Base-by-base conservation (phyloP, 441 rosid species). In the Gossypium trilobum region DNA sequence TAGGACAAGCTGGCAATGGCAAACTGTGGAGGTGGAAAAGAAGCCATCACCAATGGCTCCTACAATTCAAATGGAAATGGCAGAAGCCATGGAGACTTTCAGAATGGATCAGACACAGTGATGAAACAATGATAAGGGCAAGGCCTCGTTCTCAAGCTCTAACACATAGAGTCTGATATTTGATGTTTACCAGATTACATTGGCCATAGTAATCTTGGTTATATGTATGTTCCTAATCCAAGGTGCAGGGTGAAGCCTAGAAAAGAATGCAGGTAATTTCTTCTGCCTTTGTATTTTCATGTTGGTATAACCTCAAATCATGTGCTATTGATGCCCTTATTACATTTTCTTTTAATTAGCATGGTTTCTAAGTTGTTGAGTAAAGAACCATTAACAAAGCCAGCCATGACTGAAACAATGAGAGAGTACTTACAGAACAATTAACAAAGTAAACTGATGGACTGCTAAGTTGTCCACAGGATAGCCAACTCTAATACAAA, bases 11-110 rank as follows among this genome's bases (percentile, higher is more conserved):
- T 67, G 98, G 97, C 73, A 95, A 85, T 65, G 98, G 97, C 70
- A 95, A 85, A 77, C 83, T 95, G 71, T 95, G 99, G 99, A 92
- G 99, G 85, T 95, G 99, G 99, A 95, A 95, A 82, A 89, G 98
- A 85, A 89, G 98, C 74, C 99, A 92, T 83, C 99, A 91, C 78
- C 97, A 87, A 60, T 95, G 99, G 99, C 91, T 87, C 48, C 77
- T 95, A 79, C 99, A 95, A 68, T 95, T 92, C 85, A 95, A 95
- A 81, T 95, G 97, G 97, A 95, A 95, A 82, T 95, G 97, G 99
- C 97, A 92, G 84, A 95, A 95, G 81, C 99, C 99, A 68, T 95
- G 99, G 97, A 90, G 88, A 81, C 89, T 95, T 73, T 95, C 97
- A 14, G 99, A 92, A 80, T 82, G 81, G 89, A 95, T 95, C 58